A percentile compares a stretch with the other conserved stretches of the same genome.
Evolutionary conservation across 768 basidiomycete genomes (phyloP).

Genomic region (Myochromella boudieri): DNA sequence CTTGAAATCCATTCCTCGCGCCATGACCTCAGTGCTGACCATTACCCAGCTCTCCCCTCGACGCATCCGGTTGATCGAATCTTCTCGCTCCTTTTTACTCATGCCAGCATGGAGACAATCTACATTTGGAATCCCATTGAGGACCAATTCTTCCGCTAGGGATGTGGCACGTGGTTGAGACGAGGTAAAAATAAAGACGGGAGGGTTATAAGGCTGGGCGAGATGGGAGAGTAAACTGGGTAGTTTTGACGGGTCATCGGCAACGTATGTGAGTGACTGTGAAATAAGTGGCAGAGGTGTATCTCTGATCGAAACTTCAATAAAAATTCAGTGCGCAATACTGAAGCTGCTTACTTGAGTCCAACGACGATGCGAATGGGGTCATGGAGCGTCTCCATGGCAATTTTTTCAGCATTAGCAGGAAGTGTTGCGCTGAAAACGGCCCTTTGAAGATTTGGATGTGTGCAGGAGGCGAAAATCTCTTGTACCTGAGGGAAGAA

Average conservation of each 20-base stretch:
- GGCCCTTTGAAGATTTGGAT: slow-evolving; percentile 73
- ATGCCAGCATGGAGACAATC: slow-evolving; percentile 92
- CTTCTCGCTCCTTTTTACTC: slow-evolving; percentile 84
- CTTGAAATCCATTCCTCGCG: slow-evolving; percentile 97
- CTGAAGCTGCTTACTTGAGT: slow-evolving; percentile 67
- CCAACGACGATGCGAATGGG: slow-evolving; percentile 96
- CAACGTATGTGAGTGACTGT: slow-evolving; percentile 89
- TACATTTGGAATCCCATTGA: slow-evolving; percentile 78
- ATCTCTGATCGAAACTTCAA: slow-evolving; percentile 54
- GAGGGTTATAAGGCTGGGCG: slow-evolving; percentile 82
- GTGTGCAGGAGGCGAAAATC: slow-evolving; percentile 75
- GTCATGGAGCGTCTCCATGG: slow-evolving; percentile 80
- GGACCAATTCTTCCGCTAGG: slow-evolving; percentile 75
- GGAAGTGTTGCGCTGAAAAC: slow-evolving; percentile 96
- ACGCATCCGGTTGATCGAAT: slow-evolving; percentile 82
- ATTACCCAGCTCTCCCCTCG: slow-evolving; percentile 92
- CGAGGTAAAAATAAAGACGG: slow-evolving; percentile 88
- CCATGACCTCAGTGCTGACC: slow-evolving; percentile 97
- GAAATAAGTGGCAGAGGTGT: slow-evolving; percentile 89
- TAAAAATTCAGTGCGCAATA: slow-evolving; percentile 2
- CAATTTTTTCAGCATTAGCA: slow-evolving; percentile 81
- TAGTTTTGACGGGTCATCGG: slow-evolving; percentile 92
- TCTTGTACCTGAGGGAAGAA: slow-evolving; percentile 90
- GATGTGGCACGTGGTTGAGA: slow-evolving; percentile 84
- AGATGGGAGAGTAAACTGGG: slow-evolving; percentile 84